Evolutionary conservation across 2,329 filamentous ascomycete genomes (phyloP).

Genomic region (Cladosporium sp.): DNA sequence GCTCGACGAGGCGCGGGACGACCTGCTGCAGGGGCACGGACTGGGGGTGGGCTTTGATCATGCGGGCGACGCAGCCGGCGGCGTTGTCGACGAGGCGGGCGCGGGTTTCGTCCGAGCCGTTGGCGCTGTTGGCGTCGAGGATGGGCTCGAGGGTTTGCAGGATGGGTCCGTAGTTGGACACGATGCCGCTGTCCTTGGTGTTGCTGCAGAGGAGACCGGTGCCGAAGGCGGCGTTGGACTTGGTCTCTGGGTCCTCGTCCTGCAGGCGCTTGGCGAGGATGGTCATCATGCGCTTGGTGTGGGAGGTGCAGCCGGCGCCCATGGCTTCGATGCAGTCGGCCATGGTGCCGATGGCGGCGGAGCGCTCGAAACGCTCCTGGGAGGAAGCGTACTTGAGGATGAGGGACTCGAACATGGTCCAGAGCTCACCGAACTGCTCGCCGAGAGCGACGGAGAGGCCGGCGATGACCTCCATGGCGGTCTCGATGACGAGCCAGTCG

Average conservation of each 20-base stretch:
- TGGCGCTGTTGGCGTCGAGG: constrained; percentile 47
- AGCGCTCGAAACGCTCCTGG: constrained; percentile 81
- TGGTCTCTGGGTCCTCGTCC: constrained; percentile 86
- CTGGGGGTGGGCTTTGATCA: constrained; percentile 88
- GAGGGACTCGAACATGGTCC: constrained; percentile 94
- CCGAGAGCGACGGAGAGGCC: constrained; percentile 81
- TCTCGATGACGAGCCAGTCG: constrained; percentile 96
- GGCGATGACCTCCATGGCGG: constrained; percentile 83
- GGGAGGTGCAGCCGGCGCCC: constrained; percentile 72
- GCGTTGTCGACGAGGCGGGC: constrained; percentile 89
- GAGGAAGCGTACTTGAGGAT: constrained; percentile 84
- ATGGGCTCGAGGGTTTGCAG: constrained; percentile 83
- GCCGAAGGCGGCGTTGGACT: constrained; percentile 93
- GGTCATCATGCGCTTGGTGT: constrained; percentile 72
- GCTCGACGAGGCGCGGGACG: constrained; percentile 71
- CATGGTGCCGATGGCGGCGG: constrained; percentile 84
- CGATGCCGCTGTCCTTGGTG: constrained; percentile 71
- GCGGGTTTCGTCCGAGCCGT: constrained; percentile 59
- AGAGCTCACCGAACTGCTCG: constrained; percentile 75
- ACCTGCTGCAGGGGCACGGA: constrained; percentile 78
- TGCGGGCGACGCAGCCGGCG: constrained; percentile 81
- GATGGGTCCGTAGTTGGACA: constrained; percentile 71
- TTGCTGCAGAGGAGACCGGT: constrained; percentile 79
- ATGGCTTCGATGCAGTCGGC: constrained; percentile 88
- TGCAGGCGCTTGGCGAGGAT: constrained; percentile 79